Evolutionary conservation across 805 yeast species (phyloP).

Genomic region (Candida peoriensis): DNA sequence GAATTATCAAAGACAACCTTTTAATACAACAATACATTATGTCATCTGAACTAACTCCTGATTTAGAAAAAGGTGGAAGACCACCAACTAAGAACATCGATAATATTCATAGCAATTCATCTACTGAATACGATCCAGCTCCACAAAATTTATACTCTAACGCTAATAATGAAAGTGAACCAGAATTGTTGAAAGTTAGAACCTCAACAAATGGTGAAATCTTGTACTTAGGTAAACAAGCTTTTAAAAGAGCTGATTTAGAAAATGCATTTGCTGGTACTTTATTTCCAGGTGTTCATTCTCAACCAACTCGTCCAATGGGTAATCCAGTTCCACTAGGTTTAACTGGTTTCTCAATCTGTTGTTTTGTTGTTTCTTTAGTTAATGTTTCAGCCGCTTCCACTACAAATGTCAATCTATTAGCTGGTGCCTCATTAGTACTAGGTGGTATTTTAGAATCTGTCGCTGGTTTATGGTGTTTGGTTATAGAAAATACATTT

Average conservation of each 20-base stretch:
- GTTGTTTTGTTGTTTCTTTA: conserved; percentile 54
- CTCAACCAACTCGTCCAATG: conserved; percentile 43
- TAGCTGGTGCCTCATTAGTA: conserved; percentile 62
- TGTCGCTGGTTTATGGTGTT: conserved; percentile 72
- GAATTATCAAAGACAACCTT: too few species aligned
- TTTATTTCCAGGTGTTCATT: conserved; percentile 40
- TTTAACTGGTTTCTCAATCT: conserved; percentile 58
- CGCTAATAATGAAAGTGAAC: conserved; percentile 7
- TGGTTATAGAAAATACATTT: conserved; percentile 71
- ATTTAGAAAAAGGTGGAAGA: conserved; percentile 21
- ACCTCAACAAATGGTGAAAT: conserved; percentile 31
- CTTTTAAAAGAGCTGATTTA: conserved; percentile 49
- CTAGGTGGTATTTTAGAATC: conserved; percentile 72
- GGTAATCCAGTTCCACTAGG: conserved; percentile 80
- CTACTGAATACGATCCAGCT: conserved; percentile 15
- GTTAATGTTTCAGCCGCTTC: conserved; percentile 66
- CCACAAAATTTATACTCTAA: conserved; percentile 6
- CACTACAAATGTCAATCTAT: conserved; percentile 52
- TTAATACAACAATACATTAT: too few species aligned
- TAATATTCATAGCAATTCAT: too few species aligned
- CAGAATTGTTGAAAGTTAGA: conserved; percentile 14
- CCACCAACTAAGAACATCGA: too few species aligned
- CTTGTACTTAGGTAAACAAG: conserved; percentile 34
- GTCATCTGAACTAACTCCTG: too few species aligned
- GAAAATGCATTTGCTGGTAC: conserved; percentile 60